A percentile compares a stretch with the other conserved stretches of the same genome.
phyloP scores from a whole-genome alignment of 257 asterid species.

The Nicotiana otophora region DNA sequence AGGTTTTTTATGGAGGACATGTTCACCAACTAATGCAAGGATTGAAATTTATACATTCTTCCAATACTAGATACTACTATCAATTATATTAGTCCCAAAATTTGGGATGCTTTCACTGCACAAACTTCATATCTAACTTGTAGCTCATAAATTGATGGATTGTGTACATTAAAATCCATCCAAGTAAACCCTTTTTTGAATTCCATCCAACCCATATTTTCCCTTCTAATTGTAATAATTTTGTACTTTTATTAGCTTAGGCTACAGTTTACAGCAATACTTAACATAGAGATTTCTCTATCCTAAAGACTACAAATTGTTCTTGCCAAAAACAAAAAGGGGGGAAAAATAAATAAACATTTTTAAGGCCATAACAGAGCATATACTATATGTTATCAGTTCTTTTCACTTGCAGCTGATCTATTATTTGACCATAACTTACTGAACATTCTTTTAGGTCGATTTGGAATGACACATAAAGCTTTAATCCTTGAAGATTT shows the following conservation, averaged over 20 bases:
- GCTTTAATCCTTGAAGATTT: constrained; percentile 34
- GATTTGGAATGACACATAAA: constrained; percentile 40
- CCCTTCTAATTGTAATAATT: constrained; percentile 5
- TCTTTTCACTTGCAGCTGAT: constrained; percentile 43
- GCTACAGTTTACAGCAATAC: constrained; percentile 47
- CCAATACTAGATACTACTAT: too few species aligned
- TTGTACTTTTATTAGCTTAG: constrained; percentile 38
- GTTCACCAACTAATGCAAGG: neutral
- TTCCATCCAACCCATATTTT: neutral
- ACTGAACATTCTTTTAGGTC: constrained; percentile 63
- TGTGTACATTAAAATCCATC: neutral
- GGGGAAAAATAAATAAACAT: neutral
- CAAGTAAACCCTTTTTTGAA: neutral
- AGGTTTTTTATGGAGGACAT: neutral
- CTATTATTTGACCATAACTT: constrained; percentile 70
- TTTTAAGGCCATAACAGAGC: constrained; percentile 12
- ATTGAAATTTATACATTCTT: neutral
- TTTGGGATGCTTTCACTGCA: neutral
- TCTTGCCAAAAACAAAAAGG: neutral
- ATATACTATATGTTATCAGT: constrained; percentile 27
- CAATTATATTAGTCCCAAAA: neutral
- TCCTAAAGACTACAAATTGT: constrained; percentile 40
- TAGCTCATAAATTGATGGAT: neutral
- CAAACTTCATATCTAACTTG: neutral
- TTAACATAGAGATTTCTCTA: constrained; percentile 32